Conservation (phyloP, 345 rosid species). For the Schrenkiella parvula region DNA sequence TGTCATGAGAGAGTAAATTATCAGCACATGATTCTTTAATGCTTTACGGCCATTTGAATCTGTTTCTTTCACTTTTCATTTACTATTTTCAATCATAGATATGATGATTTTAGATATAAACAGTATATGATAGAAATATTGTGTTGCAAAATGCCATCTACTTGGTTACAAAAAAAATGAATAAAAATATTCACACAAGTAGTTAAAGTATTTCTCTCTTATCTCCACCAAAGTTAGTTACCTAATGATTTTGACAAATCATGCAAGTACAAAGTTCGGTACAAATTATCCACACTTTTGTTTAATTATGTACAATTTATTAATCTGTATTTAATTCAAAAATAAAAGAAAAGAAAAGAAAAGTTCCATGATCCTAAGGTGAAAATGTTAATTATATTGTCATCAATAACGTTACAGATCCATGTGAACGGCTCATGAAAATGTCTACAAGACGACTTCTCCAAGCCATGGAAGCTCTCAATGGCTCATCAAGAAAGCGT, state of each 20-base stretch:
- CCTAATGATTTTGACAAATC: background rate
- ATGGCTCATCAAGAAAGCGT: slow-evolving; percentile 30
- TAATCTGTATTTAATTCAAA: background rate
- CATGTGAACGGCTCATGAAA: slow-evolving; percentile 46
- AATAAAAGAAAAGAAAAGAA: background rate
- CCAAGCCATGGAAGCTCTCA: slow-evolving; percentile 47
- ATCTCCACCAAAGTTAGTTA: background rate
- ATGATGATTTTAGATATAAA: too few relatives aligned
- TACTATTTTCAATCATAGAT: background rate
- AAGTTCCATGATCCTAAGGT: background rate
- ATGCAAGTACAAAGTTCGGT: background rate
- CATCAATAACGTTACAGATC: slow-evolving; percentile 32
- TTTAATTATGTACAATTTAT: background rate
- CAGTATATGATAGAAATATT: background rate
- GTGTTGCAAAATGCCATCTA: background rate
- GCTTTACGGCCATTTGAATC: background rate
- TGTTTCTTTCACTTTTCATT: background rate
- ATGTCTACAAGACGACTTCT: slow-evolving; percentile 55
- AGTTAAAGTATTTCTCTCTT: background rate
- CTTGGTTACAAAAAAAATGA: background rate
- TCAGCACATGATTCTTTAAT: background rate
- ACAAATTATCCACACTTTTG: background rate
- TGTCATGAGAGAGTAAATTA: background rate
- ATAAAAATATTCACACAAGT: background rate
- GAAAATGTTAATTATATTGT: background rate